Evolutionary conservation across 108 stramenopile genomes (phyloP).

Genomic region (Bacterosira constricta): DNA sequence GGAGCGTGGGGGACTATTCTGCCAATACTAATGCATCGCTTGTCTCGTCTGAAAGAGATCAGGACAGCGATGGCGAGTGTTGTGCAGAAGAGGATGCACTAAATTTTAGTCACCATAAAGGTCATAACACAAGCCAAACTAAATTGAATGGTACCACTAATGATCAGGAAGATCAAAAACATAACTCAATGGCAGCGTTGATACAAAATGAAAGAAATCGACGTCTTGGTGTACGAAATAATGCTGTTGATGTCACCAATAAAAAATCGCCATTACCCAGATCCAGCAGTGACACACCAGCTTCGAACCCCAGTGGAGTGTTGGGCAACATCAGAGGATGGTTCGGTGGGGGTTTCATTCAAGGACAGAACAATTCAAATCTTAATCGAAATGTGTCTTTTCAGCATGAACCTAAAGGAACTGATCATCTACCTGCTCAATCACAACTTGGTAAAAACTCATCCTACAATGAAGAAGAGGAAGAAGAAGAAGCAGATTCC

Average conservation of each 20-base stretch:
- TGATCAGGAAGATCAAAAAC: neutral
- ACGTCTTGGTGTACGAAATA: slow-evolving; percentile 27
- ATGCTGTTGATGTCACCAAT: neutral
- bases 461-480: neutral
- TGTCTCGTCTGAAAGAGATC: neutral
- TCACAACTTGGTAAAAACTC: neutral
- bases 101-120: neutral
- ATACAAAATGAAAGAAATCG: slow-evolving; percentile 41
- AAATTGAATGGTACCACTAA: neutral
- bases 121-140: neutral
- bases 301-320: slow-evolving; percentile 10
- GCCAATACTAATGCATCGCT: neutral
- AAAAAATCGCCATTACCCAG: neutral
- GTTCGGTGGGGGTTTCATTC: slow-evolving; percentile 33
- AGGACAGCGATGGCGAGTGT: neutral
- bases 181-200: slow-evolving; percentile 20
- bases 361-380: neutral
- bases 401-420: neutral
- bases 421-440: neutral
- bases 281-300: neutral
- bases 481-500: too few species aligned
- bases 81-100: neutral
- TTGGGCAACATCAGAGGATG: slow-evolving; percentile 43
- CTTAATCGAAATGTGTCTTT: neutral
- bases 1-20: neutral